Conservation (phyloP, 176 grass and related monocot species). For the Paspalum notatum region DNA sequence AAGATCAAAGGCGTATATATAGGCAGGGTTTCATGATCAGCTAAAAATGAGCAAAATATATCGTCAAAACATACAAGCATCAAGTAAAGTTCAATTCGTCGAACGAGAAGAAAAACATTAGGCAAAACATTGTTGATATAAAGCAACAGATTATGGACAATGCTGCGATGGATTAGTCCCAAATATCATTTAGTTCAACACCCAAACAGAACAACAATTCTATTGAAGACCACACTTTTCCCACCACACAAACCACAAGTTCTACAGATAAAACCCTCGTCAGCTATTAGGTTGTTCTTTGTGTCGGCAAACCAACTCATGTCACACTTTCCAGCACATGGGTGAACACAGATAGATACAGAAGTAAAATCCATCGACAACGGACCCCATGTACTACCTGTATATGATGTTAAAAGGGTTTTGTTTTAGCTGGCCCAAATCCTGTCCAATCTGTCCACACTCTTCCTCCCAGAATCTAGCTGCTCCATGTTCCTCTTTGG, state of each 20-base stretch:
- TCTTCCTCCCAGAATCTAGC: constrained; percentile 71
- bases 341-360: constrained; percentile 49
- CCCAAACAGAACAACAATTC: constrained; percentile 25
- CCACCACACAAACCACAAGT: constrained; percentile 29
- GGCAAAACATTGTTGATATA: constrained; percentile 19
- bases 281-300: constrained; percentile 31
- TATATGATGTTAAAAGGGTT: constrained; percentile 40
- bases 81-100: background rate
- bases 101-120: background rate
- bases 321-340: constrained; percentile 42
- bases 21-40: too few relatives aligned
- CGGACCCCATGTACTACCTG: constrained; percentile 48
- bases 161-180: constrained; percentile 21
- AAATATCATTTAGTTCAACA: constrained; percentile 28
- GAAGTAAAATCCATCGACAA: constrained; percentile 41
- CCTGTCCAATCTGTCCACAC: constrained; percentile 83
- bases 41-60: background rate
- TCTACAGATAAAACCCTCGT: constrained; percentile 42
- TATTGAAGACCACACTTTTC: constrained; percentile 20
- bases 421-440: constrained; percentile 71
- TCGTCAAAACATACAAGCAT: background rate
- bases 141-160: constrained; percentile 37
- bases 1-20: too few relatives aligned
- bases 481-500: constrained; percentile 69
- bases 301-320: constrained; percentile 20